A percentile compares a stretch with the other conserved stretches of the same genome.
phyloP scores from a whole-genome alignment of 192 early-diverging fungal species.

The Physocladia obscura region DNA sequence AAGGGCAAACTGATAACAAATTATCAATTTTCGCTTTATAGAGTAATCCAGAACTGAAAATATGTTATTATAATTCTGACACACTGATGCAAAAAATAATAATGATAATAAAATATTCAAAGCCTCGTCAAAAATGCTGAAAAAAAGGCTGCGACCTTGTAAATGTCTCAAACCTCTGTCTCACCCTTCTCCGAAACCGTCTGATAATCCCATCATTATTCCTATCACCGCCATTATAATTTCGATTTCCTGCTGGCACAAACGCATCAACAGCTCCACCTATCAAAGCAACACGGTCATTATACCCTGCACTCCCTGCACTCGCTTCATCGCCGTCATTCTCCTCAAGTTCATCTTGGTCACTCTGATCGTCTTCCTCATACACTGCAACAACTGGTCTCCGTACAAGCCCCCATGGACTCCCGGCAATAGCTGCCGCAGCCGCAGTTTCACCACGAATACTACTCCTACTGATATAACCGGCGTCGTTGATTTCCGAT shows the following conservation, averaged over 20 bases:
- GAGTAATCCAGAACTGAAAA: too few species aligned
- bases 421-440: background rate
- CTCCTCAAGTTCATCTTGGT: conserved; percentile 29
- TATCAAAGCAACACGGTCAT: conserved; percentile 9
- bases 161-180: conserved; percentile 54
- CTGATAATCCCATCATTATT: conserved; percentile 20
- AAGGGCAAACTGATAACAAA: too few species aligned
- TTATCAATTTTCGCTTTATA: too few species aligned
- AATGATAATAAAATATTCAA: too few species aligned
- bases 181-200: conserved; percentile 37
- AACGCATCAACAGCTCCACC: too few species aligned
- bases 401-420: conserved; percentile 46
- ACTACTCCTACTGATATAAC: too few species aligned
- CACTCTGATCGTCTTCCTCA: conserved; percentile 43
- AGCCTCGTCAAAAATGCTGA: conserved; percentile 38
- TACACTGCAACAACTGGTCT: conserved; percentile 51
- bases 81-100: too few species aligned
- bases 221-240: too few species aligned
- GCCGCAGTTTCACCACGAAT: conserved; percentile 15
- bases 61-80: too few species aligned
- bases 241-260: too few species aligned
- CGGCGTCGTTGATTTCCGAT: conserved; percentile 42
- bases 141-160: conserved; percentile 46
- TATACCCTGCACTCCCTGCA: too few species aligned
- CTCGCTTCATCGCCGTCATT: conserved; percentile 24